Percentiles rank a stretch among this genome's conserved stretches.
Conservation (phyloP, 2,329 filamentous ascomycete genomes). For the Ophiostoma novo-ulmi region DNA sequence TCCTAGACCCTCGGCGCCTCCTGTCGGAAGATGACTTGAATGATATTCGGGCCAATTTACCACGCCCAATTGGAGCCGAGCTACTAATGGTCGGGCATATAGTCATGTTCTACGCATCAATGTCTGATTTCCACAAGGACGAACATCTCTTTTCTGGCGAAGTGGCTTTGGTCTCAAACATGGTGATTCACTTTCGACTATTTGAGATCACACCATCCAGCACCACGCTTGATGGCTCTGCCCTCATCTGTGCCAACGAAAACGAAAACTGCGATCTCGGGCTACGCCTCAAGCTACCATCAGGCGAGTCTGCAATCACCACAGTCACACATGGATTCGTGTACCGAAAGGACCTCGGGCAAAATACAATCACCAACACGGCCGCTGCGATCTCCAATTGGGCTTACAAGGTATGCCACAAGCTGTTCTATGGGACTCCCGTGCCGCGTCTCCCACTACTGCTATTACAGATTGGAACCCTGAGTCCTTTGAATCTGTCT, state of each 20-base stretch:
- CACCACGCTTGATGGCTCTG: background rate
- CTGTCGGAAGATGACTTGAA: background rate
- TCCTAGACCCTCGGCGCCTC: background rate
- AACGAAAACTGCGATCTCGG: background rate
- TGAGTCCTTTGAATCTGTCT: background rate
- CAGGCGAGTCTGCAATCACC: background rate
- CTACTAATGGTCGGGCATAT: background rate
- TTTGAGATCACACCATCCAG: background rate
- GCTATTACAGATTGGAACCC: background rate
- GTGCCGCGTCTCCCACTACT: background rate
- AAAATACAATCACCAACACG: background rate
- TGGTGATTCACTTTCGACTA: background rate
- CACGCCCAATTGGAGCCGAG: background rate
- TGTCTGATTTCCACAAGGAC: background rate
- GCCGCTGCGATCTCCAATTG: background rate
- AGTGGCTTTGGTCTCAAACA: background rate
- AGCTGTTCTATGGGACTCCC: background rate
- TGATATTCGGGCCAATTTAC: background rate
- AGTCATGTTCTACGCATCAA: background rate
- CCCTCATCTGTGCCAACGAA: background rate
- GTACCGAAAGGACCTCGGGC: background rate
- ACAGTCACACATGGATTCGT: background rate
- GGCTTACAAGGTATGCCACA: background rate
- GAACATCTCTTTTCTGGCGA: no score
- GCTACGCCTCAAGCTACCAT: background rate